Evolutionary conservation across 2,329 filamentous ascomycete species (phyloP).

Genomic region (Chalaropsis ovoidea): DNA sequence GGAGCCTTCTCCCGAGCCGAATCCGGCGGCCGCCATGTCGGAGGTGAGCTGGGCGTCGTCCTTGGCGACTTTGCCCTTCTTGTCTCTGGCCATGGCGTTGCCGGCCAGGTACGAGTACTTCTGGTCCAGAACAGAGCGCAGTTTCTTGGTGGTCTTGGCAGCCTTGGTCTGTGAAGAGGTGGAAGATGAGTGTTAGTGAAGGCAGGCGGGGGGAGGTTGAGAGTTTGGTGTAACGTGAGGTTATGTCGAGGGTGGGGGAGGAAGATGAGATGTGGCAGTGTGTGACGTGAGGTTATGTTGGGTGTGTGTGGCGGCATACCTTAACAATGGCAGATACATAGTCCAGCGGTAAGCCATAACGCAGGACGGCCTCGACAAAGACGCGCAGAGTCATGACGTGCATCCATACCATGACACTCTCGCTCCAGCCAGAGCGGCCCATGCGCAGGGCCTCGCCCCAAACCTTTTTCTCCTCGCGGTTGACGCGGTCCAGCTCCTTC

Average conservation of each 20-base stretch:
- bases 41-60: slow-evolving; percentile 71
- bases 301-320: slow-evolving; percentile 45
- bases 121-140: slow-evolving; percentile 66
- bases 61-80: slow-evolving; percentile 82
- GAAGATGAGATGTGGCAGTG: no score
- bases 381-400: slow-evolving; percentile 84
- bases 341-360: slow-evolving; percentile 84
- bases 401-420: slow-evolving; percentile 91
- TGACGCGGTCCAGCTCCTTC: slow-evolving; percentile 71
- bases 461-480: slow-evolving; percentile 77
- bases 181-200: background rate
- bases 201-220: background rate
- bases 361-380: slow-evolving; percentile 95
- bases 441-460: slow-evolving; percentile 86
- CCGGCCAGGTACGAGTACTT: slow-evolving; percentile 87
- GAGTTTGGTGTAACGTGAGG: no score
- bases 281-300: no score
- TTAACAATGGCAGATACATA: slow-evolving; percentile 77
- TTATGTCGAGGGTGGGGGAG: no score
- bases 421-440: slow-evolving; percentile 85
- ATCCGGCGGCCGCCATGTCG: slow-evolving; percentile 70
- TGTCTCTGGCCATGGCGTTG: slow-evolving; percentile 87
- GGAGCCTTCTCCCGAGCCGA: slow-evolving; percentile 56
- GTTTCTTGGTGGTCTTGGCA: slow-evolving; percentile 69
- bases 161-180: slow-evolving; percentile 34